Base-by-base conservation (phyloP, 2,329 filamentous ascomycete species). In the Penicillium sp. region DNA sequence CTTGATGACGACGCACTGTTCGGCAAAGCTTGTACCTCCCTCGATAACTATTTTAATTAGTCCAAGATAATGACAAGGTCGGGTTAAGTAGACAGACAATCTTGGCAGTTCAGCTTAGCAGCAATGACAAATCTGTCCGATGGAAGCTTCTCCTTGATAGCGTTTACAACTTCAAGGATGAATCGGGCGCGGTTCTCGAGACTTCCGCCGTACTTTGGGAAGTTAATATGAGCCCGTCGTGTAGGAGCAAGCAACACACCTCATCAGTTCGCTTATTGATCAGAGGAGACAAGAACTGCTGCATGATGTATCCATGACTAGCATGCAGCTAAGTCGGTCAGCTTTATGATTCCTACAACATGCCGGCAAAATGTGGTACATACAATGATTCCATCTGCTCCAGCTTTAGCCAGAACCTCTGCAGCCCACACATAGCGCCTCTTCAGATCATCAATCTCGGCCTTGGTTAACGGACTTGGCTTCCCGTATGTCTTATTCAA, bases 301-400 rank as follows among this genome's bases (percentile, higher is more conserved):
- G 62, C 64, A 70, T 65, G 56, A 70, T 68, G 56, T 70, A 68
- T 6, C 68, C 68, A 44, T 67, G 64, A 19, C 63, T 62, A 1
- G 61, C 61, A 37, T 68, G 67, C 12, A 66, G 26, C 61, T 65
- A 19, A 8, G 4, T 19, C 13, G n/a, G 13, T 44, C 24, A 63
- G 33, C 33, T 28, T 35, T n/a, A 17, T 28, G 7, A 24, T n/a
- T 44, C 4, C 40, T 19, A 2, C 2, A 6, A 22, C 7, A 22
- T 4, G 10, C 10, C 24, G 6, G 9, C 1, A 13, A 13, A 1
- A n/a, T 28, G 2, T 19, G 4, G 24, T 30, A 53, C 56, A 56
- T 64, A 61, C 63, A 40, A 66, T 66, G 40, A 70, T 66, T 1
- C 68, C 68, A 65, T 70, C 68, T 6, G 66, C 66, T 2, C 67